phyloP scores from a whole-genome alignment of 2,329 filamentous ascomycete genomes.

The Penicillium sp. region DNA sequence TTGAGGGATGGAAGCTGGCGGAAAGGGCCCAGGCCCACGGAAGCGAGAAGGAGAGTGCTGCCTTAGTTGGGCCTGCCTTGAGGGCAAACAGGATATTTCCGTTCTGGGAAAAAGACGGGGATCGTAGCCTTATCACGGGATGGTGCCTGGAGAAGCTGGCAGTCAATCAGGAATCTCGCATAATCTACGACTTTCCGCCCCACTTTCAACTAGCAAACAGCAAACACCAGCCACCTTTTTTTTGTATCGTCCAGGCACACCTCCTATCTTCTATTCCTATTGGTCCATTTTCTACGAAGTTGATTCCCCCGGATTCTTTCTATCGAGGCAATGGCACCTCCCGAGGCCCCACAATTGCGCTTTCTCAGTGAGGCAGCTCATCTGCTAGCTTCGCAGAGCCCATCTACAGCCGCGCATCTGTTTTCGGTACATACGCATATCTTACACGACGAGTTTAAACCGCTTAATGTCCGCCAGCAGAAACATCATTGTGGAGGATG shows the following conservation, averaged over 20 bases:
- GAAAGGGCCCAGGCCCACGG: background rate
- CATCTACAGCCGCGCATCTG: conserved; percentile 51
- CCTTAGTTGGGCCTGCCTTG: background rate
- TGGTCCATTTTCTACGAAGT: too few relatives aligned
- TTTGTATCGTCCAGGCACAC: background rate
- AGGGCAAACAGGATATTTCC: conserved; percentile 5
- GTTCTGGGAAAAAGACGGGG: conserved; percentile 2
- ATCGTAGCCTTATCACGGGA: background rate
- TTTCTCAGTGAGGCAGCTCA: conserved; percentile 48
- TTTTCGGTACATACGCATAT: conserved; percentile 46
- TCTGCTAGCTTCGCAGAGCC: conserved; percentile 40
- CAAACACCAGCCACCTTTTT: background rate
- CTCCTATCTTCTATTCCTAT: background rate
- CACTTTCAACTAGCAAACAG: background rate
- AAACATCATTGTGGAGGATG: conserved; percentile 48
- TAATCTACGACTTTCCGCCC: background rate
- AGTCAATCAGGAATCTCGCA: background rate
- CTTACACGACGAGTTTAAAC: conserved; percentile 42
- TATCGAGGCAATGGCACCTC: conserved; percentile 26
- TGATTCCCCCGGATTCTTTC: background rate
- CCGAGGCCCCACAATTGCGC: conserved; percentile 37
- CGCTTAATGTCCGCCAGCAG: conserved; percentile 41
- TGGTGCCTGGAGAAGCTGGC: background rate
- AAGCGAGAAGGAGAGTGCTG: background rate
- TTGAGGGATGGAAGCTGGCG: background rate